phyloP scores from a whole-genome alignment of 2,329 filamentous ascomycete species.

The Colletotrichum sp. region DNA sequence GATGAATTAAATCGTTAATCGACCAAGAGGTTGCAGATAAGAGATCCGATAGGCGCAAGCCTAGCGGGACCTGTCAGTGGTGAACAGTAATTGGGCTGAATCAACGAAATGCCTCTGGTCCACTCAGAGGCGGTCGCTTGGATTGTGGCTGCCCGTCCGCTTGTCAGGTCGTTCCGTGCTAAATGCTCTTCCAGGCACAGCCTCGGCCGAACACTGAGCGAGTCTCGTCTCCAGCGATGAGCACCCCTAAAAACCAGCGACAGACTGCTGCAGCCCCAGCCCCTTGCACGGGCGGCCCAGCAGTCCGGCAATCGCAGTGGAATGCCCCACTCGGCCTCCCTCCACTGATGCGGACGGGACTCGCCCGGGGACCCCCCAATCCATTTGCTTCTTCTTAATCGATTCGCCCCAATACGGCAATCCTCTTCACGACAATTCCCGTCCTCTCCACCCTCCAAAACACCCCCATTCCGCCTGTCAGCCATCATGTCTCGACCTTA shows the following conservation, averaged over 20 bases:
- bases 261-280: neutral
- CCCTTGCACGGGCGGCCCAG: constrained; percentile 11
- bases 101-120: constrained; percentile 22
- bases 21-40: constrained; percentile 10
- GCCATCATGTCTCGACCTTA: constrained; percentile 2
- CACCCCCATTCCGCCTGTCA: neutral
- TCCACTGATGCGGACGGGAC: constrained; percentile 15
- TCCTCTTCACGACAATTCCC: constrained; percentile 13
- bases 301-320: constrained; percentile 16
- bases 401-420: constrained; percentile 9
- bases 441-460: neutral
- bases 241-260: neutral
- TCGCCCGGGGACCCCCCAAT: neutral
- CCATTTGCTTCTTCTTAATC: neutral
- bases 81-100: constrained; percentile 23
- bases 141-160: constrained; percentile 3
- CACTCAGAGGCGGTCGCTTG: constrained; percentile 17
- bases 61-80: constrained; percentile 9
- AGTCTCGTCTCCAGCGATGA: neutral
- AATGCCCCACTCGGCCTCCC: neutral
- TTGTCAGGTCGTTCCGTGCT: neutral
- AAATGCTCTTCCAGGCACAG: neutral
- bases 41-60: neutral
- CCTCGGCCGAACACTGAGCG: neutral
- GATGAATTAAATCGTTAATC: neutral